These are phyloP conservation scores for Metschnikowia vanudenii DNA, from an alignment of 805 yeast species.

Conservation along the genomic window DNA sequence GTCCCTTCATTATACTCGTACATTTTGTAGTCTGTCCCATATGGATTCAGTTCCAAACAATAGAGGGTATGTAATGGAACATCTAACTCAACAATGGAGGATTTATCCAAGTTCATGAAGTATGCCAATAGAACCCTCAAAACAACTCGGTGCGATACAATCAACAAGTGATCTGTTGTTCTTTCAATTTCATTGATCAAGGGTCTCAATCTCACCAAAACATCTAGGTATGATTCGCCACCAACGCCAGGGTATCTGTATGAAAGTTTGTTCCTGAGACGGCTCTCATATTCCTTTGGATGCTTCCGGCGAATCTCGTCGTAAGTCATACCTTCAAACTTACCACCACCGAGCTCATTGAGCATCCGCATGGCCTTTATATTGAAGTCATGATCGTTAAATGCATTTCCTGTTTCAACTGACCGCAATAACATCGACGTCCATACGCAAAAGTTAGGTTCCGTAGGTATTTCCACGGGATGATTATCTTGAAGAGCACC, in stretches of 20 bases:
- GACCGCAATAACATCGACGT: slow-evolving; percentile 82
- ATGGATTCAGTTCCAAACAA: slow-evolving; percentile 88
- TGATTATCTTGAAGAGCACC: slow-evolving; percentile 13
- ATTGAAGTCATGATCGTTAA: slow-evolving; percentile 72
- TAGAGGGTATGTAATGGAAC: slow-evolving; percentile 91
- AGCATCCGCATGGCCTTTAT: slow-evolving; percentile 89
- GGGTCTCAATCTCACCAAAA: slow-evolving; percentile 84
- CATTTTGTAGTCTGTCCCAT: slow-evolving; percentile 90
- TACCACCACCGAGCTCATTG: slow-evolving; percentile 92
- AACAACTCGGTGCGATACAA: slow-evolving; percentile 88
- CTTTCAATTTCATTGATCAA: slow-evolving; percentile 91
- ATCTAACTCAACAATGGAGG: slow-evolving; percentile 83
- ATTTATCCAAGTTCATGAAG: slow-evolving; percentile 77
- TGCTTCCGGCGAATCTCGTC: slow-evolving; percentile 69
- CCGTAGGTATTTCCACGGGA: slow-evolving; percentile 42
- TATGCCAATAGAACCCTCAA: slow-evolving; percentile 85
- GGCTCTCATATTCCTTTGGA: slow-evolving; percentile 77
- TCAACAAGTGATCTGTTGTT: slow-evolving; percentile 78
- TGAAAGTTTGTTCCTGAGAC: slow-evolving; percentile 73
- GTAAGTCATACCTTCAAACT: slow-evolving; percentile 90
- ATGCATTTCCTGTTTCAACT: slow-evolving; percentile 71
- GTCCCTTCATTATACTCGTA: slow-evolving; percentile 79
- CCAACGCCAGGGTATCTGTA: slow-evolving; percentile 97
- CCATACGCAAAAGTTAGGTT: slow-evolving; percentile 86
- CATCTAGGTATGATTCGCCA: slow-evolving; percentile 94